Evolutionary conservation across 768 basidiomycete genomes (phyloP), one percentile per base, ranked within the genome.

Genomic region (Panaeolus cyanescens): DNA sequence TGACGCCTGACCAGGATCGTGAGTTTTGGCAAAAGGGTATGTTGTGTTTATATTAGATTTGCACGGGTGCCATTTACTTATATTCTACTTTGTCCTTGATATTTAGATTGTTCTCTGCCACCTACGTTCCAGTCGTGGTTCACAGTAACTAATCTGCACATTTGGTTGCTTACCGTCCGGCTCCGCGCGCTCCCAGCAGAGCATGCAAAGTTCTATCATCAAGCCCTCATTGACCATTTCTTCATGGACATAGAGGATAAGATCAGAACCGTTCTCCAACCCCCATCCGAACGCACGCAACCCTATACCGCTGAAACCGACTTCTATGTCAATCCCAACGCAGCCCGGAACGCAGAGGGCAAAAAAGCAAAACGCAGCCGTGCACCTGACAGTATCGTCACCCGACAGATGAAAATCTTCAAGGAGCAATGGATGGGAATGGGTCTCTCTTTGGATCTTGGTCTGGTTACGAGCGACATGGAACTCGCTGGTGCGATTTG

Each of bases 91-190:
- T 9, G 22, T 22, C 8, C 22, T 36, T 56, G 25, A 20, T 17
- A 6, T 20, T 0, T 67, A 97, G 96, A 86, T 62, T 96, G 92
- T 68, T 81, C 81, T 61, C 82, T 98, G 5, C 95, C 96, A 9
- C 90, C 90, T 12, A 97, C 96, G 0, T 97, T 96, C 74, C 96
- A 98, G 69, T 93, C 96, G 15, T 98, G 95, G 92, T 98, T 98
- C 77, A 93, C 92, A 4, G 77, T 97, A 55, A 93, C 93, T 30
- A 95, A 96, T 65, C 81, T 98, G 30, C 95, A 99, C 74, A 80
- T 98, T 54, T 96, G 95, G 91, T 80, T 98, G 65, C 85, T 96
- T 55, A 90, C 90, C 17, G 91, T 92, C 57, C 91, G 96, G 22
- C 83, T 97, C 9, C 93, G 96, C 20, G 87, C 92, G 0, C 85